Conservation (phyloP, 805 yeast genomes). For the Teunomyces aglyptinius region DNA sequence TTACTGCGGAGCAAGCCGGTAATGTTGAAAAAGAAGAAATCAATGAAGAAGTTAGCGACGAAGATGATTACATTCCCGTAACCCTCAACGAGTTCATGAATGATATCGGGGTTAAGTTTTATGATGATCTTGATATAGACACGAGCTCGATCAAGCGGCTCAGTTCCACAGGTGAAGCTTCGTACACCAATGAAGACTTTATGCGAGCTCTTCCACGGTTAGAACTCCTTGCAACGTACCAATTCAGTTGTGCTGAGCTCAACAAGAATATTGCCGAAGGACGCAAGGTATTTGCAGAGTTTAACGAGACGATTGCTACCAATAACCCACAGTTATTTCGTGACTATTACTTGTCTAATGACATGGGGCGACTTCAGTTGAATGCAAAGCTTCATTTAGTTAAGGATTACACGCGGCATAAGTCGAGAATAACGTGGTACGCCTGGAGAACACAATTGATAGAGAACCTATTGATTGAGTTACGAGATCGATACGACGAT, state of each 20-base stretch:
- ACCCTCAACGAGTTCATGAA: slow-evolving; percentile 37
- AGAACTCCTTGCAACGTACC: slow-evolving; percentile 47
- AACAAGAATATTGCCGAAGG: slow-evolving; percentile 52
- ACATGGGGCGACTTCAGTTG: slow-evolving; percentile 39
- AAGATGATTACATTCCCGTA: slow-evolving; percentile 30
- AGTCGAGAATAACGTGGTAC: slow-evolving; percentile 58
- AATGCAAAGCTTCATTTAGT: slow-evolving; percentile 48
- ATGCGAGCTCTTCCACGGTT: slow-evolving; percentile 38
- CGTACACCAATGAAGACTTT: slow-evolving; percentile 31
- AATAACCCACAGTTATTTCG: slow-evolving; percentile 51
- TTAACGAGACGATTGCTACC: slow-evolving; percentile 44
- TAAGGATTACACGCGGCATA: slow-evolving; percentile 50
- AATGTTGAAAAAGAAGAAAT: neutral
- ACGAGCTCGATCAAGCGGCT: slow-evolving; percentile 22
- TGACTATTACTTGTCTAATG: slow-evolving; percentile 44
- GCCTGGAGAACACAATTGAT: slow-evolving; percentile 58
- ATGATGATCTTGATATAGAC: slow-evolving; percentile 44
- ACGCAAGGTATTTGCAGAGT: slow-evolving; percentile 42
- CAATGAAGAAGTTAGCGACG: neutral
- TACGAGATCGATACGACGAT: slow-evolving; percentile 19
- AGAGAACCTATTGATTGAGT: slow-evolving; percentile 40
- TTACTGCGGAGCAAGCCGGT: neutral
- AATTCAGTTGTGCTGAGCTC: slow-evolving; percentile 55
- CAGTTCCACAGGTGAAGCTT: slow-evolving; percentile 16
- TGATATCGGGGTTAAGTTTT: slow-evolving; percentile 42